Percentiles rank a stretch among this genome's conserved stretches.
Conservation (phyloP, 495 filamentous ascomycete species). For the Penicillium waksmanii region DNA sequence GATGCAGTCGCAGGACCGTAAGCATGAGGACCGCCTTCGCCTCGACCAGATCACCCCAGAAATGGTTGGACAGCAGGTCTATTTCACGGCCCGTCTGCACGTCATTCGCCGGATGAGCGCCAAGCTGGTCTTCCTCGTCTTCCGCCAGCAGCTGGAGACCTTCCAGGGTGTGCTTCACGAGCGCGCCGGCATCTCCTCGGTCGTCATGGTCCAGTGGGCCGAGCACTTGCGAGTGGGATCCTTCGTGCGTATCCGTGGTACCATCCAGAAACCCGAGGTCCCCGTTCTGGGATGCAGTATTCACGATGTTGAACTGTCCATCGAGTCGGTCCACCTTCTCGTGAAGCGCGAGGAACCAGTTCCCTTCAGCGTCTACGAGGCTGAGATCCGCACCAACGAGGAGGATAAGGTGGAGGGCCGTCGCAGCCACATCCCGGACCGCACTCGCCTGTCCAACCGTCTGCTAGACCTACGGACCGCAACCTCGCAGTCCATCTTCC, state of each 20-base stretch:
- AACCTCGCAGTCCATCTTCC: slow-evolving; percentile 86
- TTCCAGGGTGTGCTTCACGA: slow-evolving; percentile 77
- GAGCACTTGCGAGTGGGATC: slow-evolving; percentile 72
- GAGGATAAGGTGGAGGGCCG: slow-evolving; percentile 50
- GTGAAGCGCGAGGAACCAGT: slow-evolving; percentile 58
- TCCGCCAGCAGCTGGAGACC: slow-evolving; percentile 76
- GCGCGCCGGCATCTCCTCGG: slow-evolving; percentile 52
- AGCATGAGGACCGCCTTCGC: slow-evolving; percentile 44
- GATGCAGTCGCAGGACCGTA: slow-evolving; percentile 50
- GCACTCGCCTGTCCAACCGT: slow-evolving; percentile 79
- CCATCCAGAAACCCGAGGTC: slow-evolving; percentile 61
- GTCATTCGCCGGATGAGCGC: slow-evolving; percentile 82
- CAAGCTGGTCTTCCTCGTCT: slow-evolving; percentile 86
- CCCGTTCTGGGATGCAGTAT: slow-evolving; percentile 59
- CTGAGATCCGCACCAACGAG: slow-evolving; percentile 54
- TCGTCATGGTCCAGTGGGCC: slow-evolving; percentile 67
- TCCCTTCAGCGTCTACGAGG: slow-evolving; percentile 67
- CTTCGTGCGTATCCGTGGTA: slow-evolving; percentile 66
- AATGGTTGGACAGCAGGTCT: slow-evolving; percentile 68
- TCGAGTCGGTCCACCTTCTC: slow-evolving; percentile 57
- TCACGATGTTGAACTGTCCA: slow-evolving; percentile 57
- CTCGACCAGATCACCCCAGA: slow-evolving; percentile 57
- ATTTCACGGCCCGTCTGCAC: slow-evolving; percentile 82
- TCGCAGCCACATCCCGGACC: slow-evolving; percentile 64
- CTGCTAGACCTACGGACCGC: slow-evolving; percentile 86